Evolutionary conservation across 106 monocot species (phyloP).

Genomic region (Cymbidium sinense): DNA sequence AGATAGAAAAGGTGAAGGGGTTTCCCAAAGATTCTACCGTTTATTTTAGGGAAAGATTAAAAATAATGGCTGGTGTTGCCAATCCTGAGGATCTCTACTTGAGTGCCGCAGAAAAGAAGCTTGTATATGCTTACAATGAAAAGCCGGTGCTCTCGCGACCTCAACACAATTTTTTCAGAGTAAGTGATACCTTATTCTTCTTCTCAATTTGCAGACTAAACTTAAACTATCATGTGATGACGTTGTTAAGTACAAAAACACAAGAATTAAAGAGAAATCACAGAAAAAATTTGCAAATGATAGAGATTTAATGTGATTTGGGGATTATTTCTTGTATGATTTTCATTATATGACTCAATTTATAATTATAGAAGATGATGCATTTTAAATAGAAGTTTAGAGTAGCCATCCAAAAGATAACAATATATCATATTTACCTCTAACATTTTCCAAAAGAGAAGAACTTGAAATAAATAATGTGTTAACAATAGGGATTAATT

Average conservation of each 20-base stretch:
- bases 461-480: too few relatives aligned
- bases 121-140: conserved; percentile 70
- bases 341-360: too few relatives aligned
- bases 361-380: too few relatives aligned
- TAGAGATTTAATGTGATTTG: too few relatives aligned
- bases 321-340: too few relatives aligned
- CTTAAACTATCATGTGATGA: background rate
- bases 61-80: conserved; percentile 55
- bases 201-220: background rate
- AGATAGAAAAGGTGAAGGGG: conserved; percentile 66
- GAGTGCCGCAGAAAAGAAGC: conserved; percentile 58
- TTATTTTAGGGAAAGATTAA: conserved; percentile 69
- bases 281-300: too few relatives aligned
- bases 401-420: too few relatives aligned
- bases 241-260: background rate
- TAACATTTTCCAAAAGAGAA: too few relatives aligned
- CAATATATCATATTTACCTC: too few relatives aligned
- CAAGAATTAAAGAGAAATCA: too few relatives aligned
- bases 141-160: conserved; percentile 90
- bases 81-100: conserved; percentile 77
- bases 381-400: too few relatives aligned
- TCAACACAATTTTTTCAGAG: conserved; percentile 66
- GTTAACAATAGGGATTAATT: too few relatives aligned
- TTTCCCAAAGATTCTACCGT: conserved; percentile 56
- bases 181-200: conserved; percentile 12